phyloP scores from a whole-genome alignment of 495 filamentous ascomycete species.

The Friedmanniomyces endolithicus region DNA sequence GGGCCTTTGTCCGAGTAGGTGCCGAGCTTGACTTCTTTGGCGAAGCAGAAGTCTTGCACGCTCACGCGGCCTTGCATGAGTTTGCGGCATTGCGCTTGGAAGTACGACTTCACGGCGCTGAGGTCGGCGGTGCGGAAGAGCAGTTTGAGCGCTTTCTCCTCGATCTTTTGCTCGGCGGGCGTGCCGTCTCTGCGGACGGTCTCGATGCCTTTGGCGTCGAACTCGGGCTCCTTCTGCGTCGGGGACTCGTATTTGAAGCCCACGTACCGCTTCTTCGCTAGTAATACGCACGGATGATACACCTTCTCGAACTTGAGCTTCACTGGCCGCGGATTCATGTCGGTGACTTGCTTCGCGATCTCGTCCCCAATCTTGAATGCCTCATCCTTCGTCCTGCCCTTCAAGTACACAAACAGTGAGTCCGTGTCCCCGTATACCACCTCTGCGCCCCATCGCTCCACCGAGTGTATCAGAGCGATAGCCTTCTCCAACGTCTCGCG shows the following conservation, averaged over 20 bases:
- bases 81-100: conserved; percentile 79
- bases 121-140: conserved; percentile 84
- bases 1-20: conserved; percentile 71
- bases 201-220: conserved; percentile 97
- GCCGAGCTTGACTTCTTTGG: conserved; percentile 79
- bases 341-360: conserved; percentile 78
- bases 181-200: conserved; percentile 91
- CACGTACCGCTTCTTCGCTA: conserved; percentile 96
- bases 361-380: conserved; percentile 89
- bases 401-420: conserved; percentile 85
- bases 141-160: conserved; percentile 82
- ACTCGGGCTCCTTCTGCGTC: conserved; percentile 69
- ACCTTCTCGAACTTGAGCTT: conserved; percentile 99
- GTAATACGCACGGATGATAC: conserved; percentile 82
- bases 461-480: conserved; percentile 81
- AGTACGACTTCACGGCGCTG: conserved; percentile 80
- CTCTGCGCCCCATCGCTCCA: conserved; percentile 78
- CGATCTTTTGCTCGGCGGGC: conserved; percentile 91
- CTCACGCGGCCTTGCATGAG: conserved; percentile 83
- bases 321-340: conserved; percentile 80
- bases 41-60: conserved; percentile 92
- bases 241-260: conserved; percentile 89
- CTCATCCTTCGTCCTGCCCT: conserved; percentile 71
- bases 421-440: conserved; percentile 98
- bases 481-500: conserved; percentile 90